Percentiles rank a stretch among this genome's conserved stretches.
These are phyloP conservation scores for Teratosphaeria epicoccoides DNA, from an alignment of 2,329 filamentous ascomycete species.

Conservation along the genomic window DNA sequence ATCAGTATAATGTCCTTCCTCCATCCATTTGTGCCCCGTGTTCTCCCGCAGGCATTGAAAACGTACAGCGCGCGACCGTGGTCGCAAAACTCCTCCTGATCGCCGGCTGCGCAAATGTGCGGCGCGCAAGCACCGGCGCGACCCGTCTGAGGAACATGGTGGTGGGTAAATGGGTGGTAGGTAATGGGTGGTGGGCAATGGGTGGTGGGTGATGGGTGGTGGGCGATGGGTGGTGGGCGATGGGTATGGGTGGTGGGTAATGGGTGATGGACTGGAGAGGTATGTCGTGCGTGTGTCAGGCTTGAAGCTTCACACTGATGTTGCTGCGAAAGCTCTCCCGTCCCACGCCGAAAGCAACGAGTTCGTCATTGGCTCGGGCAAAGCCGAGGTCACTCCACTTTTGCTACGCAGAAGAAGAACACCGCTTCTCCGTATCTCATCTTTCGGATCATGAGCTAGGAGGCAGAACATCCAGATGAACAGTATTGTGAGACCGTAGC, in stretches of 20 bases:
- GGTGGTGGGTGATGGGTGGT: neutral
- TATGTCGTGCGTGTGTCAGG: neutral
- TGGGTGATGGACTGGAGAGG: neutral
- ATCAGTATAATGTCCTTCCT: neutral
- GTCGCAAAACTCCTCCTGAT: constrained; percentile 37
- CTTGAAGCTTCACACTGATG: neutral
- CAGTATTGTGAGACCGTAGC: too few relatives aligned
- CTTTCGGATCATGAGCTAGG: too few relatives aligned
- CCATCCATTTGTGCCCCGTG: neutral
- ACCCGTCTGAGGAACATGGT: constrained; percentile 40
- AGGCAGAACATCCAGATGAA: too few relatives aligned
- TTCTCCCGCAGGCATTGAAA: neutral
- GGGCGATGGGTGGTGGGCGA: neutral
- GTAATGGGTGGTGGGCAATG: neutral
- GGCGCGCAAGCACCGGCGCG: constrained; percentile 37
- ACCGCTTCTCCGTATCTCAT: too few relatives aligned
- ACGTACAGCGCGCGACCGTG: constrained; percentile 38
- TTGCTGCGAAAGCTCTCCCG: neutral
- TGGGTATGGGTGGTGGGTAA: constrained; percentile 5
- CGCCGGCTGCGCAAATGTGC: constrained; percentile 28
- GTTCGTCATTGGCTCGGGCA: neutral
- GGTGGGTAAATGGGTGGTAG: neutral
- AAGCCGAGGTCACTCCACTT: neutral
- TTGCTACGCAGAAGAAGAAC: neutral
- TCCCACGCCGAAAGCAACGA: neutral